Base-by-base conservation (phyloP, 1,139 yeast species). In the Yamadazyma conglobata region DNA sequence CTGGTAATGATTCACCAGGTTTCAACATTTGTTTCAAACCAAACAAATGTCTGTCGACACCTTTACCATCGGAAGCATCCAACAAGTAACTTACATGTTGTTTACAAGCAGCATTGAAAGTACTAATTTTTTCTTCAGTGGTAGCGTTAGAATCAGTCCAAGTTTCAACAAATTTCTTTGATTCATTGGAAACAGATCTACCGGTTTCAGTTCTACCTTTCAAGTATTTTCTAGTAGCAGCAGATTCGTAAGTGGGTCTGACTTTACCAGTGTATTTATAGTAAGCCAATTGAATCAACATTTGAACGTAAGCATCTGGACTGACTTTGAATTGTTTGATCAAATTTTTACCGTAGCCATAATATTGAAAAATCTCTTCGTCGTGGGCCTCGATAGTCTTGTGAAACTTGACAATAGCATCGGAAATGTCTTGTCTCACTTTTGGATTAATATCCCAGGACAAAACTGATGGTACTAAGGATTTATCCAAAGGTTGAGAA, bases 161-260 rank as follows among this genome's bases (percentile, higher is more conserved):
- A 25, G 86, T 77, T 53, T 76, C 70, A 41, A 85, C 94, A 58
- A 88, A 86, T 28, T 66, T 64, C 36, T 76, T 70, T 18, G 89
- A 75, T 54, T 84, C 95, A 34, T 59, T 61, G n/a, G 95, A 79
- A 15, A 87, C 96, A 6, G 88, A 64, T 54, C 98, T 77, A 41
- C 95, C 89, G 23, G 96, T 84, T 60, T 91, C 98, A n/a, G 97
- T 91, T 59, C 98, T 78, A 35, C 98, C 98, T 48, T 77, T 79
- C 53, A 79, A 83, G 62, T 73, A 89, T 54, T 79, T 80, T 59
- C 97, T 77, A 4, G 97, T 89, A 16, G 97, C 88, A 6, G 96
- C 96, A 29, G 95, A 83, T 60, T 91, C 98, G 58, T 91, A 91
- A 15, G 97, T 91, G 42, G 96, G 96, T 55, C 93, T 74, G 39